phyloP scores from a whole-genome alignment of 2,329 filamentous ascomycete species.

The Xenosphaeropsis pyriputrescens region DNA sequence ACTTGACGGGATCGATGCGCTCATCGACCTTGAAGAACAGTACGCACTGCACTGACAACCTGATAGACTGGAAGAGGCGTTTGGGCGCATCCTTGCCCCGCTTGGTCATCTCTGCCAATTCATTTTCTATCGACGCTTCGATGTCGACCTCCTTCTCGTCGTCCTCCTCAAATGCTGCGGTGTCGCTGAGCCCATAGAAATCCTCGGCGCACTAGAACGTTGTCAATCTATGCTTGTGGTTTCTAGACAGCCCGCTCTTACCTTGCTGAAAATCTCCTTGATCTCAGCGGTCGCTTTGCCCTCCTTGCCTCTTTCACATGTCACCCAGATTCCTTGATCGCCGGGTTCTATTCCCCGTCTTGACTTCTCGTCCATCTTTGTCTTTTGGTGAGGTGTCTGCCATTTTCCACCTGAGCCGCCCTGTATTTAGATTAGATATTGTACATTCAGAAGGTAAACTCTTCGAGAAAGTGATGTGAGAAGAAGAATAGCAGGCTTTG shows the following conservation, averaged over 20 bases:
- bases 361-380: constrained; percentile 20
- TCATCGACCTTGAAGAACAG: constrained; percentile 43
- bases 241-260: constrained; percentile 20
- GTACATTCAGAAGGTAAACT: background rate
- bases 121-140: constrained; percentile 56
- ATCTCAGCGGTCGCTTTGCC: constrained; percentile 55
- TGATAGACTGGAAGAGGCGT: constrained; percentile 35
- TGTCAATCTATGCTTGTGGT: constrained; percentile 3
- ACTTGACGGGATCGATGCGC: constrained; percentile 38
- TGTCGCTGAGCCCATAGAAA: constrained; percentile 30
- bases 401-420: constrained; percentile 40
- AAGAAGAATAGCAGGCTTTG: background rate
- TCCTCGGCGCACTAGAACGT: constrained; percentile 45
- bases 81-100: constrained; percentile 23
- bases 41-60: constrained; percentile 43
- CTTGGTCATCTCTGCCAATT: constrained; percentile 47
- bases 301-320: constrained; percentile 60
- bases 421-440: constrained; percentile 7
- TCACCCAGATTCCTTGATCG: constrained; percentile 65
- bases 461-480: background rate
- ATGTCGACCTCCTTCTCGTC: constrained; percentile 45
- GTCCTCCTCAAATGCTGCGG: constrained; percentile 21
- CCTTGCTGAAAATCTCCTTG: constrained; percentile 49
- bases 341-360: constrained; percentile 42
- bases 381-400: constrained; percentile 44